Evolutionary conservation across 140 eudicot genomes (phyloP), one percentile per base, ranked within the genome.

Genomic region (Cichorium intybus): DNA sequence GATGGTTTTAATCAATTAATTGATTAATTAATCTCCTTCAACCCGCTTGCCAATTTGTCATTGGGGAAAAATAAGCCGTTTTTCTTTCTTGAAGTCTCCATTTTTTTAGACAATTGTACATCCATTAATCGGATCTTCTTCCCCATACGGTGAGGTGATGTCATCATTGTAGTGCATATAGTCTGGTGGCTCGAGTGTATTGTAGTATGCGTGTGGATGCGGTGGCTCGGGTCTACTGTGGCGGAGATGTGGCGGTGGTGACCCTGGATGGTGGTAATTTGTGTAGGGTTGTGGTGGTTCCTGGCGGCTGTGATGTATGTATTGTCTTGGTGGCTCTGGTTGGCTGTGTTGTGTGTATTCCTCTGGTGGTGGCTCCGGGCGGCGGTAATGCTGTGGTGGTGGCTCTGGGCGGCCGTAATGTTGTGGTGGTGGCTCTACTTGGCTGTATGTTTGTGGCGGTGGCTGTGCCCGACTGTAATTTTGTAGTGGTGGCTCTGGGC

Each of bases 71-170:
- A 58, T 41, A 33, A 51, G 58, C 47, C 24, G 16, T 60, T 34
- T 60, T 61, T 10, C 67, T 6, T 60, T 27, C 54, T 4, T n/a
- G 61, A 21, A 49, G 48, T 23, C 16, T 48, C 49, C 20, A 41
- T 72, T 53, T 54, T 59, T 41, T 77, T 67, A 92, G 70, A 77
- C 78, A 60, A 93, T 93, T 60, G 58, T 80, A 66, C 99, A 93
- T 26, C 97, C 93, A 70, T 89, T 89, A 43, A 43, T 43, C 68
- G 97, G 99, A 69, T 93, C 89, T 75, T 93, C 99, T 55, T 88
- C 95, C 20, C 94, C 88, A 64, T 85, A 89, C 29, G 86, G 66
- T 31, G 97, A 83, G 43, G 80, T 77, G 27, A 84, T 79, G 54
- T 75, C 82, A 69, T 79, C 84, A 63, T 71, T 39, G 71, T 71